Percentiles rank a stretch among this genome's conserved stretches.
phyloP scores from a whole-genome alignment of 257 asterid species.

The Fraxinus pennsylvanica region DNA sequence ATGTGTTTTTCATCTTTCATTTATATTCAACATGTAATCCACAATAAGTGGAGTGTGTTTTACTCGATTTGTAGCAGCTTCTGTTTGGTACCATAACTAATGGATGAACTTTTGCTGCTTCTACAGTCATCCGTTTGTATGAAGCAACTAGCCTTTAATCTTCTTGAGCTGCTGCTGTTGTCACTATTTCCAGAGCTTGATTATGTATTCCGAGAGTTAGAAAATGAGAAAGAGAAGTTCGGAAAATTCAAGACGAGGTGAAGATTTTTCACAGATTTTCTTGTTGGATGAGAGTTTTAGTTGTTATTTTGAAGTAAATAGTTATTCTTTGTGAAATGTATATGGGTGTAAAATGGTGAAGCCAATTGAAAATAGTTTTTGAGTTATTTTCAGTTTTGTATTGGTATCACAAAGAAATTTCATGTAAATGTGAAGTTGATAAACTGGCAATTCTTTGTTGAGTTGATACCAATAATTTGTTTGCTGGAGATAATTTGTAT shows the following conservation, averaged over 20 bases:
- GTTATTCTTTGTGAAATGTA: neutral
- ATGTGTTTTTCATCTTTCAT: neutral
- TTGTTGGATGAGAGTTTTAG: neutral
- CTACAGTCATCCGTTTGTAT: slow-evolving; percentile 75
- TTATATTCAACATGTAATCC: neutral
- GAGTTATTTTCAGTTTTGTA: neutral
- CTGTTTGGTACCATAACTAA: slow-evolving; percentile 23
- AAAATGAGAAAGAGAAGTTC: slow-evolving; percentile 62
- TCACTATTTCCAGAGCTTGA: slow-evolving; percentile 89
- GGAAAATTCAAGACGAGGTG: slow-evolving; percentile 50
- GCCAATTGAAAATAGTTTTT: neutral
- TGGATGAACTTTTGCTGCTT: slow-evolving; percentile 9
- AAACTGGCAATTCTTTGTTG: neutral
- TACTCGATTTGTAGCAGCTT: no score
- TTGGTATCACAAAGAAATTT: neutral
- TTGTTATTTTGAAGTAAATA: neutral
- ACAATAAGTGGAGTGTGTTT: neutral
- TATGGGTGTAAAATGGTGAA: neutral
- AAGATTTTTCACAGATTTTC: neutral
- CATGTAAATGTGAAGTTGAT: neutral
- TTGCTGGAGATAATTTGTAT: neutral
- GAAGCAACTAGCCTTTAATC: slow-evolving; percentile 80
- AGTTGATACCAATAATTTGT: neutral
- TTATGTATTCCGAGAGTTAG: slow-evolving; percentile 57
- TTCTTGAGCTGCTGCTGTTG: slow-evolving; percentile 72